Evolutionary conservation across 495 filamentous ascomycete genomes (phyloP).

Genomic region (Daldinia decipiens): DNA sequence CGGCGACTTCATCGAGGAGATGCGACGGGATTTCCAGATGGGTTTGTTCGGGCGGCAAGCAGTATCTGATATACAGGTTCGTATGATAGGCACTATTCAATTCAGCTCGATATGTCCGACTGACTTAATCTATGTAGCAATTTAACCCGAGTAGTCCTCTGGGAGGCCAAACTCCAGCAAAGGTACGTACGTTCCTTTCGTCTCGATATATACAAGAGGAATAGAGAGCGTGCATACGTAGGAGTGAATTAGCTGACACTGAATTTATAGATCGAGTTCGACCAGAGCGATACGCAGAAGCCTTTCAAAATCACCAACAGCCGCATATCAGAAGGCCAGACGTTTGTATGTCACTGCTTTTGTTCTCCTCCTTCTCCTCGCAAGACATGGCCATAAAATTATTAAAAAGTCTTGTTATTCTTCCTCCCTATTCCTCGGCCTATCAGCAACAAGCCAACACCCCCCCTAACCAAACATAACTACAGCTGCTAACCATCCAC

Average conservation of each 20-base stretch:
- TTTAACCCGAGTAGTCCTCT: slow-evolving; percentile 18
- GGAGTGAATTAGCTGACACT: background rate
- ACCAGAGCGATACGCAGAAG: slow-evolving; percentile 16
- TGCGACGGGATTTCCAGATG: slow-evolving; percentile 38
- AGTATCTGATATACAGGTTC: slow-evolving; percentile 31
- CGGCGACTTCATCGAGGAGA: slow-evolving; percentile 30
- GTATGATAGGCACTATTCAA: background rate
- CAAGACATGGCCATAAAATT: background rate
- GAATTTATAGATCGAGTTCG: slow-evolving; percentile 18
- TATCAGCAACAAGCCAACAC: background rate
- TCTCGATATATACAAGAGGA: background rate
- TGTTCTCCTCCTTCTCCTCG: background rate
- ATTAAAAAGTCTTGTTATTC: background rate
- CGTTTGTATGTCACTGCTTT: slow-evolving; percentile 54
- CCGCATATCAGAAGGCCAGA: slow-evolving; percentile 48
- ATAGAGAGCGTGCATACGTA: background rate
- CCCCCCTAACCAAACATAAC: background rate
- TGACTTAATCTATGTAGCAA: background rate
- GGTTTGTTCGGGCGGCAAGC: slow-evolving; percentile 40
- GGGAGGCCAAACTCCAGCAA: slow-evolving; percentile 16
- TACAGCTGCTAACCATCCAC: background rate
- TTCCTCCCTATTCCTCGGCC: background rate
- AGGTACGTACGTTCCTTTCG: slow-evolving; percentile 19
- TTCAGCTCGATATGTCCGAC: slow-evolving; percentile 6
- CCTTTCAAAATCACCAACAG: slow-evolving; percentile 55